phyloP scores from a whole-genome alignment of 2,329 filamentous ascomycete species.

The Dothidotthia symphoricarpi region DNA sequence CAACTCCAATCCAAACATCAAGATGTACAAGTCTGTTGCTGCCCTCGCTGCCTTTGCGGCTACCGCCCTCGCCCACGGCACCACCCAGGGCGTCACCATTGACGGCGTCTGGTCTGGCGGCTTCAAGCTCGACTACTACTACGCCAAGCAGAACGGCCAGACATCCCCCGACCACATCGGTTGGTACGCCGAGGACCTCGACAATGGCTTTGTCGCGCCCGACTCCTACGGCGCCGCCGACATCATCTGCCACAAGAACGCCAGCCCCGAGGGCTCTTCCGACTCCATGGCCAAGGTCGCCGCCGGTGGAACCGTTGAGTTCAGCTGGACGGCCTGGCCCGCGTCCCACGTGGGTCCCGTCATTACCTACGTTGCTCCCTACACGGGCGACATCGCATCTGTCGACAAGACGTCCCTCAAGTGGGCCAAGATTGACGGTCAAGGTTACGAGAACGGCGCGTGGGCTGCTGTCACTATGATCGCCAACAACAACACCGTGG shows the following conservation, averaged over 20 bases:
- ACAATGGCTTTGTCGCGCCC: conserved; percentile 39
- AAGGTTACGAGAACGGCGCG: conserved; percentile 31
- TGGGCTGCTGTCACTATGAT: conserved; percentile 43
- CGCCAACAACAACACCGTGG: conserved; percentile 51
- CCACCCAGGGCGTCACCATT: conserved; percentile 47
- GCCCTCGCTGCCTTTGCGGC: conserved; percentile 31
- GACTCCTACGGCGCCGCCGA: conserved; percentile 28
- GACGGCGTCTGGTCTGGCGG: conserved; percentile 50
- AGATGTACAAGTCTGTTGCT: conserved; percentile 32
- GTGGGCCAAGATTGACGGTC: conserved; percentile 42
- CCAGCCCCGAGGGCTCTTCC: conserved; percentile 42
- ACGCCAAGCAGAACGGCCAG: conserved; percentile 27
- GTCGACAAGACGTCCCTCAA: conserved; percentile 38
- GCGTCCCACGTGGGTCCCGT: conserved; percentile 41
- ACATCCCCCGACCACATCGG: conserved; percentile 42
- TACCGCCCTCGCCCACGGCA: conserved; percentile 49
- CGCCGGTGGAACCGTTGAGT: conserved; percentile 57
- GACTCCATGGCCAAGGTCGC: conserved; percentile 54
- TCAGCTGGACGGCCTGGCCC: conserved; percentile 53
- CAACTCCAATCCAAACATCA: conserved; percentile 11
- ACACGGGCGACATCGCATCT: conserved; percentile 31
- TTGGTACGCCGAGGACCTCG: conserved; percentile 44
- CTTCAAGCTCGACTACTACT: conserved; percentile 46
- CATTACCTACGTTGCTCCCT: conserved; percentile 41
- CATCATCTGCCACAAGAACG: conserved; percentile 63